Evolutionary conservation across 768 basidiomycete genomes (phyloP).

Genomic region (Coprinopsis cinerea): DNA sequence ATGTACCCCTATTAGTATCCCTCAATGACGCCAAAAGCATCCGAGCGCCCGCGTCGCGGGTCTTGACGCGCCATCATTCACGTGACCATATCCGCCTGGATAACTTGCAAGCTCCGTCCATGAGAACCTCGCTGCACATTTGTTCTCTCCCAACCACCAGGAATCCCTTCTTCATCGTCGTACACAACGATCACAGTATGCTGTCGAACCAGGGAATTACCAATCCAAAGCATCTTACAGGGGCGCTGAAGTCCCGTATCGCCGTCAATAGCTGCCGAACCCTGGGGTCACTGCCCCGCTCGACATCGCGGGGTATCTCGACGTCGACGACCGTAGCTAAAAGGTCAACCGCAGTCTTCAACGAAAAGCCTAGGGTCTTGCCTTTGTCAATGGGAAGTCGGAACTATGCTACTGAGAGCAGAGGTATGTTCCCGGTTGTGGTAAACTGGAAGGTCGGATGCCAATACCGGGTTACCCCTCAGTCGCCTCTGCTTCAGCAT

Average conservation of each 20-base stretch:
- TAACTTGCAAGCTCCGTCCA: not conserved
- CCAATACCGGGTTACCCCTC: not conserved
- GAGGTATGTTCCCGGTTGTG: not conserved
- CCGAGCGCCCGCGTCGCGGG: not conserved
- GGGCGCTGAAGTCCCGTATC: not conserved
- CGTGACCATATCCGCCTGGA: not conserved
- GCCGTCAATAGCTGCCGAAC: not conserved
- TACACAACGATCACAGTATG: not conserved
- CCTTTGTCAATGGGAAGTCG: not conserved
- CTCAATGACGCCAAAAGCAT: not conserved
- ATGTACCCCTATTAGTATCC: no score
- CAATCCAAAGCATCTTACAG: not conserved
- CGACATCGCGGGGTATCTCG: not conserved
- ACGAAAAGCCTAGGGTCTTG: not conserved
- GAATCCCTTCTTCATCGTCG: not conserved
- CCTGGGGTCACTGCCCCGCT: not conserved
- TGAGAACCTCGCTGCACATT: not conserved
- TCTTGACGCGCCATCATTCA: not conserved
- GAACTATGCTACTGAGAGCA: conserved; percentile 1
- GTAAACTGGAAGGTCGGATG: not conserved
- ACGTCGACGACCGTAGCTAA: not conserved
- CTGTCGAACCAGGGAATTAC: not conserved
- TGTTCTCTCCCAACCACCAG: not conserved
- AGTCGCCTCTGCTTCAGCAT: not conserved
- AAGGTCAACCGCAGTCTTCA: not conserved